Evolutionary conservation across 495 filamentous ascomycete species (phyloP).

Genomic region (Hypoxylon lenormandii): DNA sequence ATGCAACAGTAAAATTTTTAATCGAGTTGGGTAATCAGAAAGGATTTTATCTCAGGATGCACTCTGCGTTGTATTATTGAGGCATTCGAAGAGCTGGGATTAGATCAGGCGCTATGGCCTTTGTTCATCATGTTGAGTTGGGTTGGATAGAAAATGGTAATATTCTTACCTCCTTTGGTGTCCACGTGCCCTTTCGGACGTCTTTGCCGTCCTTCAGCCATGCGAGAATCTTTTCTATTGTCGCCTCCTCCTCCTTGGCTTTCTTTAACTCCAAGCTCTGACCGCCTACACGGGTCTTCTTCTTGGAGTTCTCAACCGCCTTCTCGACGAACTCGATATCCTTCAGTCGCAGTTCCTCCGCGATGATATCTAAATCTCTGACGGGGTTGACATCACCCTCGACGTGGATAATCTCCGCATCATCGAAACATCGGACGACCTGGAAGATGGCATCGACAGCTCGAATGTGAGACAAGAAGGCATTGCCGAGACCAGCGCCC

Average conservation of each 20-base stretch:
- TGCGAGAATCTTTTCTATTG: constrained; percentile 85
- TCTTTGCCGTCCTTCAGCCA: constrained; percentile 88
- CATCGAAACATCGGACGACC: constrained; percentile 98
- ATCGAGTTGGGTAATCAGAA: constrained; percentile 66
- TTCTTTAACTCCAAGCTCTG: constrained; percentile 99
- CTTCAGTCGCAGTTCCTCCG: constrained; percentile 94
- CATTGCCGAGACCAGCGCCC: constrained; percentile 96
- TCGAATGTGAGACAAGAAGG: constrained; percentile 98
- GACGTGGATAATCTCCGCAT: constrained; percentile 99
- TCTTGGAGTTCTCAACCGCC: constrained; percentile 85
- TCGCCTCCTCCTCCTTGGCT: constrained; percentile 92
- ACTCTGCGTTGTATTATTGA: constrained; percentile 75
- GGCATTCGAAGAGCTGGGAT: constrained; percentile 99
- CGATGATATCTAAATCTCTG: constrained; percentile 95
- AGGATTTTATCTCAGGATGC: constrained; percentile 80
- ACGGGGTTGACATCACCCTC: constrained; percentile 97
- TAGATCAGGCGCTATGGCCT: constrained; percentile 91
- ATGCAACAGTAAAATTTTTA: constrained; percentile 43
- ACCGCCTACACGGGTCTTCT: constrained; percentile 92
- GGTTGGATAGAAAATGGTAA: constrained; percentile 36
- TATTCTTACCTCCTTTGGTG: constrained; percentile 89
- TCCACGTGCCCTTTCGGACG: constrained; percentile 89
- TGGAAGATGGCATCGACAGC: constrained; percentile 99
- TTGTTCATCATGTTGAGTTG: constrained; percentile 88
- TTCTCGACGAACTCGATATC: constrained; percentile 99